Percentiles rank a stretch among this genome's conserved stretches.
phyloP scores from a whole-genome alignment of 2,329 filamentous ascomycete genomes.

The Ophiostoma sp. region DNA sequence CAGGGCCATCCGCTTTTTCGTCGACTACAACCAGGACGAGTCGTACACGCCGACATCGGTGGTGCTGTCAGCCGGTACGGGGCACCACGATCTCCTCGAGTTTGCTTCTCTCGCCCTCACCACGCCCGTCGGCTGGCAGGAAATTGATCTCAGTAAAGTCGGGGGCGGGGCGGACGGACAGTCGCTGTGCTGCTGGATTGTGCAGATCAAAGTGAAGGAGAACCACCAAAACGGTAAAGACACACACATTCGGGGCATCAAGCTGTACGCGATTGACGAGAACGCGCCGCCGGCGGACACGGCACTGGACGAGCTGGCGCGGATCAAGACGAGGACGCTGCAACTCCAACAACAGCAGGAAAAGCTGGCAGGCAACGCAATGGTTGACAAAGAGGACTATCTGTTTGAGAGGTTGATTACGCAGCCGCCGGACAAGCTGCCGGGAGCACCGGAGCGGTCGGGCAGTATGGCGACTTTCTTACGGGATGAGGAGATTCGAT shows the following conservation, averaged over 20 bases:
- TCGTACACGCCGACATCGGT: conserved; percentile 96
- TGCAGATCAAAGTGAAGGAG: conserved; percentile 88
- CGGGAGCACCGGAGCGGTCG: conserved; percentile 34
- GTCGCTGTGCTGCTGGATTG: conserved; percentile 81
- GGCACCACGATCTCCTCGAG: conserved; percentile 85
- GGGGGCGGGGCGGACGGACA: conserved; percentile 65
- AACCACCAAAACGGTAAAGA: conserved; percentile 99
- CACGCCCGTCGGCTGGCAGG: conserved; percentile 85
- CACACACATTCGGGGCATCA: conserved; percentile 91
- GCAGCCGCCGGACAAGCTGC: conserved; percentile 35
- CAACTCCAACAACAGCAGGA: neutral
- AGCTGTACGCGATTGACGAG: conserved; percentile 69
- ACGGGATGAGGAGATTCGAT: conserved; percentile 47
- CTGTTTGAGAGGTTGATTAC: conserved; percentile 37
- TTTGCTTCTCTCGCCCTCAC: conserved; percentile 79
- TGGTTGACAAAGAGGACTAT: conserved; percentile 37
- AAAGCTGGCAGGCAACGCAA: conserved; percentile 29
- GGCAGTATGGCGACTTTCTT: conserved; percentile 44
- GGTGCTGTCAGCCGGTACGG: conserved; percentile 82
- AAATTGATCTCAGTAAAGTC: conserved; percentile 64
- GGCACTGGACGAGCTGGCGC: conserved; percentile 39
- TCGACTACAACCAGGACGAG: conserved; percentile 92
- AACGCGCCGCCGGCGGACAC: conserved; percentile 46
- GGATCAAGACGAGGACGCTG: conserved; percentile 37
- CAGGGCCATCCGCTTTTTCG: conserved; percentile 74